Evolutionary conservation across 495 filamentous ascomycete species (phyloP).

Genomic region (Baudoinia panamericana): DNA sequence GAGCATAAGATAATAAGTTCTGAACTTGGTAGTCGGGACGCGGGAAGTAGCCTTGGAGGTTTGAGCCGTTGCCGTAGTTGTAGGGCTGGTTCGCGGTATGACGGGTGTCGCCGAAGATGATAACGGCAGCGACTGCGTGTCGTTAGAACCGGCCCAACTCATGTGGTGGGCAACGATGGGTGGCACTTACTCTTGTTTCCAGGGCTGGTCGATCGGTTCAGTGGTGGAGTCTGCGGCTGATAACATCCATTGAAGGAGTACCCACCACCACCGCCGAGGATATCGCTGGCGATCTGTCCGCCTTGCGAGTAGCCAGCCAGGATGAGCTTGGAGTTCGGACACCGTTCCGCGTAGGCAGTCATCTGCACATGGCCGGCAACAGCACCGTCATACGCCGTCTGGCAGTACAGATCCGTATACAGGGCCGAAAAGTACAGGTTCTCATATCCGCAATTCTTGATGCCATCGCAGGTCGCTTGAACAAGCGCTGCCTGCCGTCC

Average conservation of each 20-base stretch:
- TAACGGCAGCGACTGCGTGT: conserved; percentile 11
- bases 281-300: conserved; percentile 8
- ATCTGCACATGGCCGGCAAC: conserved; percentile 10
- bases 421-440: conserved; percentile 14
- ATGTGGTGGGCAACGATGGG: background rate
- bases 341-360: conserved; percentile 10
- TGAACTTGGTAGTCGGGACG: conserved; percentile 1
- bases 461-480: conserved; percentile 7
- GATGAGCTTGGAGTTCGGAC: conserved; percentile 19
- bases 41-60: conserved; percentile 9
- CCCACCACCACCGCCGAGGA: conserved; percentile 18
- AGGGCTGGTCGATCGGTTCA: conserved; percentile 8
- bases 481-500: conserved; percentile 9
- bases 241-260: conserved; percentile 11
- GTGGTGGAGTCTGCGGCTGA: conserved; percentile 10
- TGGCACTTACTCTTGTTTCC: conserved; percentile 12
- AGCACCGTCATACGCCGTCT: conserved; percentile 13
- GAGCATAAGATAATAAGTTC: conserved; percentile 7
- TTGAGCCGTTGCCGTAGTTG: conserved; percentile 11
- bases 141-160: background rate
- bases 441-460: conserved; percentile 16
- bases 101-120: conserved; percentile 13
- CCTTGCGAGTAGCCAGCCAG: conserved; percentile 16
- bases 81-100: conserved; percentile 13
- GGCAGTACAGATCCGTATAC: conserved; percentile 14